Evolutionary conservation across 2,329 filamentous ascomycete genomes (phyloP), one percentile per base, ranked within the genome.

Genomic region (Aspergillus fumigatiaffinis): DNA sequence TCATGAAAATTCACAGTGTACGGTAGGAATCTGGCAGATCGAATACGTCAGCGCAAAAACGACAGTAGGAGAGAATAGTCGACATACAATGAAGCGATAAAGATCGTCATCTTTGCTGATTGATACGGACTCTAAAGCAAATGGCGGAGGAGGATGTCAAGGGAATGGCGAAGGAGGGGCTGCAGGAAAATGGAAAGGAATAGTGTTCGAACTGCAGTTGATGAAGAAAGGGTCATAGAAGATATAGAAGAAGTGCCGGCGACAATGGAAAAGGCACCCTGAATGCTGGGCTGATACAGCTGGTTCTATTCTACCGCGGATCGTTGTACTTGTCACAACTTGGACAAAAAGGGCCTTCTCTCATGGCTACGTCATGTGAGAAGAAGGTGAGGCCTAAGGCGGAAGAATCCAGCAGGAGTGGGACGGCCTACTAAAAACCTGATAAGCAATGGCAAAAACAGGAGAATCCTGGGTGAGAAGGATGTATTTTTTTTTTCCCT

Each of bases 1-100:
- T 90, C 81, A 65, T 87, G 87, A 74, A 97, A 97, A 74, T 96
- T 87, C 68, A 96, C 82, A 44, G 93, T 97, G 73, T 96, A 92
- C 35, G 93, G 93, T 38, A 97, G 84, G 72, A 96, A 96, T 56
- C 92, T 96, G 52, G 3, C 28, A 2, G 1, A 48, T 20, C 4
- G 14, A 25, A 46, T 23, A 29, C n/a, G 44, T 66, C 53, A 62
- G 60, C 26, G 23, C 44, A 21, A 25, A 21, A 28, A 28, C 29
- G 8, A 44, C 8, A 20, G 14, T 14, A 25, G 28, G 41, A 51
- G 14, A 23, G 28, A 49, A 41, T 21, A 25, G 35, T 2, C 20
- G 17, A 46, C 54, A 78, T 78, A 85, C 81, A 86, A 76, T 32
- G 83, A 84, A 55, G 80, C 82, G 52, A 85, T 80, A 63, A 85